Evolutionary conservation across 2,329 filamentous ascomycete genomes (phyloP).

Genomic region (Nannizzia gypsea): DNA sequence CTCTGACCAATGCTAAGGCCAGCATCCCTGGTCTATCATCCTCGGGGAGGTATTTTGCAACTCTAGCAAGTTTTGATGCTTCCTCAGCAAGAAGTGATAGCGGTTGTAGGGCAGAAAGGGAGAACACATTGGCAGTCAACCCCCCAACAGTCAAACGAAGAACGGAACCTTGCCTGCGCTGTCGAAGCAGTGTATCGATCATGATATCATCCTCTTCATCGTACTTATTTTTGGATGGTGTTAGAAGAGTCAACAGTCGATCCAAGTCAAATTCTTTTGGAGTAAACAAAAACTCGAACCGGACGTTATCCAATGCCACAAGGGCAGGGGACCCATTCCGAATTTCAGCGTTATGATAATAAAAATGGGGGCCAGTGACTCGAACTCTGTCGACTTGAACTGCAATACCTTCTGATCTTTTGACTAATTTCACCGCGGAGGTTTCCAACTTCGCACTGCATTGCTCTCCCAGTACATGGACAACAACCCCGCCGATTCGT

Average conservation of each 20-base stretch:
- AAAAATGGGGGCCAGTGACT: slow-evolving; percentile 57
- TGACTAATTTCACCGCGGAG: slow-evolving; percentile 70
- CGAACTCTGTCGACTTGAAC: slow-evolving; percentile 65
- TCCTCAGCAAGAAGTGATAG: slow-evolving; percentile 66
- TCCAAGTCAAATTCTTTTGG: slow-evolving; percentile 74
- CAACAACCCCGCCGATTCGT: slow-evolving; percentile 61
- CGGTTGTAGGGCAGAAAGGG: slow-evolving; percentile 53
- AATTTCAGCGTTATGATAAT: slow-evolving; percentile 27
- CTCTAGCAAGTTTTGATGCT: slow-evolving; percentile 66
- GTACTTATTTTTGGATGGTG: slow-evolving; percentile 82
- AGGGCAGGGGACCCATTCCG: slow-evolving; percentile 44
- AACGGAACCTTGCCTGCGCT: slow-evolving; percentile 75
- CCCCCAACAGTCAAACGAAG: slow-evolving; percentile 57
- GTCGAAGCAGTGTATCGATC: slow-evolving; percentile 77
- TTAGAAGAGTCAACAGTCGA: slow-evolving; percentile 71
- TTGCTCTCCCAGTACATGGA: slow-evolving; percentile 65
- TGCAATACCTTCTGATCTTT: slow-evolving; percentile 59
- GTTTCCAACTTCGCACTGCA: slow-evolving; percentile 65
- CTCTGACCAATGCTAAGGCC: slow-evolving; percentile 56
- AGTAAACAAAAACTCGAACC: slow-evolving; percentile 57
- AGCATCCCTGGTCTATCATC: slow-evolving; percentile 86
- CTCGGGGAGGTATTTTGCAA: slow-evolving; percentile 89
- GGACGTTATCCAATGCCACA: slow-evolving; percentile 52
- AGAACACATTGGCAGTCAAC: slow-evolving; percentile 50
- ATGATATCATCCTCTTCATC: slow-evolving; percentile 86